Percentiles rank a stretch among this genome's conserved stretches.
phyloP scores from a whole-genome alignment of 768 basidiomycete genomes.

The Flagelloscypha sp. region DNA sequence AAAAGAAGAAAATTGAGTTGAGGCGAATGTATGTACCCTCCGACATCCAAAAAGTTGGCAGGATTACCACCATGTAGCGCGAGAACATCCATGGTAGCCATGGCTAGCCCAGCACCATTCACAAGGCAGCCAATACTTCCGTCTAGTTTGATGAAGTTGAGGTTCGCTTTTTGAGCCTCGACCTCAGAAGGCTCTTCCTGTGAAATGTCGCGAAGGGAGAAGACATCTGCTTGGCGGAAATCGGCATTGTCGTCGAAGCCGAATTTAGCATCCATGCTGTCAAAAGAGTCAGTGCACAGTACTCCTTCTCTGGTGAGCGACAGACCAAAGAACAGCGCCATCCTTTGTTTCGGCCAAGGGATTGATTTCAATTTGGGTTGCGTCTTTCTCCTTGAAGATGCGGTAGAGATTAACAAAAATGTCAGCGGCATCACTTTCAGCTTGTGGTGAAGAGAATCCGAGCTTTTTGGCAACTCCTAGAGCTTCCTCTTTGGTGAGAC shows the following conservation, averaged over 20 bases:
- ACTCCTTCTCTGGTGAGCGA: slow-evolving; percentile 7
- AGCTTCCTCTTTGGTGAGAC: slow-evolving; percentile 66
- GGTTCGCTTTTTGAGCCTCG: slow-evolving; percentile 89
- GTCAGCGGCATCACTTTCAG: slow-evolving; percentile 81
- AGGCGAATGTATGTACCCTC: slow-evolving; percentile 51
- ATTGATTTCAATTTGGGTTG: slow-evolving; percentile 99
- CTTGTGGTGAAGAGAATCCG: slow-evolving; percentile 68
- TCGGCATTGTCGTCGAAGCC: slow-evolving; percentile 99
- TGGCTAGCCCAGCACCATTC: slow-evolving; percentile 96
- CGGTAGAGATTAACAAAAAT: slow-evolving; percentile 92
- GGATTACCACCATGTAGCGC: slow-evolving; percentile 93
- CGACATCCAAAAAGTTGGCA: slow-evolving; percentile 98
- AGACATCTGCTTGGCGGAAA: slow-evolving; percentile 91
- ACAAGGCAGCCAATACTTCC: slow-evolving; percentile 96
- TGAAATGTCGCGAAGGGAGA: slow-evolving; percentile 79
- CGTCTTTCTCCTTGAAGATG: slow-evolving; percentile 98
- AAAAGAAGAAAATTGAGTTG: slow-evolving; percentile 4
- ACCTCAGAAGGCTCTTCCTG: slow-evolving; percentile 98
- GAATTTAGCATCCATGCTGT: slow-evolving; percentile 98
- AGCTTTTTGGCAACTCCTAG: slow-evolving; percentile 79
- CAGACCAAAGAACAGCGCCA: slow-evolving; percentile 87
- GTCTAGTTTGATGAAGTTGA: slow-evolving; percentile 99
- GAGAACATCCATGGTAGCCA: slow-evolving; percentile 99
- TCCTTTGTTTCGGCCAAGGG: slow-evolving; percentile 90
- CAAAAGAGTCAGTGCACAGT: slow-evolving; percentile 6